Evolutionary conservation across 805 yeast species (phyloP), one percentile per base, ranked within the genome.

Genomic region (Candida insectorum): DNA sequence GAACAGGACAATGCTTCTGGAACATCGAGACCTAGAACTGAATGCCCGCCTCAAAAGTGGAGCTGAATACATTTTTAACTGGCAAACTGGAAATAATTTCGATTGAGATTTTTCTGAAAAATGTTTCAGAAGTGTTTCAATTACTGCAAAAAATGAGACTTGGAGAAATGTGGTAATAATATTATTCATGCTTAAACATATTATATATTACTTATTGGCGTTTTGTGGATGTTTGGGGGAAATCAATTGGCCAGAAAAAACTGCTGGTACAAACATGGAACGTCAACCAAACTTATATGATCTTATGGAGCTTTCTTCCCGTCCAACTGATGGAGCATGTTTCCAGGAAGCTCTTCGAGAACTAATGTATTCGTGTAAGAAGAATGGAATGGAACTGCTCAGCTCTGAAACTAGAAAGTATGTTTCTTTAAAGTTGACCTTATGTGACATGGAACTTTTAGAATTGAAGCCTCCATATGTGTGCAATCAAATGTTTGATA

Each of bases 381-480:
- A 51, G 15, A 36, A 50, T 6, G 75, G 76, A 0, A 45, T 66
- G 2, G 77, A 73, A 19, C 45, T 47, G 1, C 39, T 66, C 16
- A 51, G 51, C 19, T 61, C 50, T 8, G 56, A 7, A 46, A 52
- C 41, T 30, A 67, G 45, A 34, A 63, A 39, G 40, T 56, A 58
- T 4, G 58, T 56, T 47, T 78, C 83, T 0, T 60, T 72, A 1
- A 61, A 58, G 40, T 56, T 77, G 8, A 69, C 81, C 0, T 43
- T 75, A 1, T 77, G 84, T 48, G 81, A 77, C 45, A 75, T 77
- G 49, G 54, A 67, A 37, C 71, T 62, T 12, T 63, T 80, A 1
- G 59, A 65, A 0, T 46, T 76, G 1, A 47, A 44, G 1, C 60
- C 57, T 34, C 66, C 69, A 10, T 18, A 26, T 2, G 35, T 37